Conservation (phyloP, 2,329 filamentous ascomycete species). For the Claviceps maximensis region DNA sequence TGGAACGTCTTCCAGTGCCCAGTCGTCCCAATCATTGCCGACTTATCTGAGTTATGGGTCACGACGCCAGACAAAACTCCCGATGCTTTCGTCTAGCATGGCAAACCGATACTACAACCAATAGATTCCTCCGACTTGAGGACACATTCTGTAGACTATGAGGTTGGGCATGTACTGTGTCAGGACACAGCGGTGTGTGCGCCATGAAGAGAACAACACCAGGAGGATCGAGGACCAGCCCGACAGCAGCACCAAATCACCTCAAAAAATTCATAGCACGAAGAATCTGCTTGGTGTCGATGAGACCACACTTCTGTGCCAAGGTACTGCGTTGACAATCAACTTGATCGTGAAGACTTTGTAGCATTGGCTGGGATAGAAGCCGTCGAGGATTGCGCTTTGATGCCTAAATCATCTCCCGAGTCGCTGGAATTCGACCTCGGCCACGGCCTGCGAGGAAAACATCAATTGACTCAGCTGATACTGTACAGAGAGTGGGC, state of each 20-base stretch:
- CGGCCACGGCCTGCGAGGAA: no score
- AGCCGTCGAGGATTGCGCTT: background rate
- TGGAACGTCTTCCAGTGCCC: background rate
- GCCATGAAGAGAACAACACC: background rate
- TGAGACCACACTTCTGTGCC: background rate
- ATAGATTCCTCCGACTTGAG: background rate
- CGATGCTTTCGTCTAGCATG: background rate
- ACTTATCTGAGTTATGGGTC: background rate
- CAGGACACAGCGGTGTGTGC: background rate
- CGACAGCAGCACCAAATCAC: background rate
- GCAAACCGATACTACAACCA: background rate
- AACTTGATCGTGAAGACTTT: no score
- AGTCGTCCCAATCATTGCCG: background rate
- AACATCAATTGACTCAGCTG: no score
- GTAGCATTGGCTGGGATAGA: no score
- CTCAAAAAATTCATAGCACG: no score
- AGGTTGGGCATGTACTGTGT: background rate
- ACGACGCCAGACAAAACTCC: background rate
- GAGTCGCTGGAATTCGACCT: no score
- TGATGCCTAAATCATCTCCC: no score
- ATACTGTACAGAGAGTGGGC: no score
- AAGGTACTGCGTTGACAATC: background rate
- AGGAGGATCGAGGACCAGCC: background rate
- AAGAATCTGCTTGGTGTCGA: background rate
- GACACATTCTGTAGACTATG: background rate